Conservation (phyloP, 768 basidiomycete species). For the Serpula lacrymans region DNA sequence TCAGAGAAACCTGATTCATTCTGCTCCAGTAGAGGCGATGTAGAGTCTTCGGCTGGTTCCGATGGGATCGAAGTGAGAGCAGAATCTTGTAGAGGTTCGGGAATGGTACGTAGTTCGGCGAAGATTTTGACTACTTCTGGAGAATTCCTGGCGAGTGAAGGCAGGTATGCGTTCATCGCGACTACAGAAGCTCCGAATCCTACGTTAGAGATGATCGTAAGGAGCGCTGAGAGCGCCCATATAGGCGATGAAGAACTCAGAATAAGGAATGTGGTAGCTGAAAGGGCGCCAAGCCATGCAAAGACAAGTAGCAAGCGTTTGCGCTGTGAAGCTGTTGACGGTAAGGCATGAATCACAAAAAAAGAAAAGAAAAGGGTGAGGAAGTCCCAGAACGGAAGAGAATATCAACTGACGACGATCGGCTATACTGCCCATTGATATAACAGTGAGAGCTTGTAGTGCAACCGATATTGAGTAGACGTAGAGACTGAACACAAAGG, state of each 20-base stretch:
- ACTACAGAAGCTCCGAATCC: conserved; percentile 85
- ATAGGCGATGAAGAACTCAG: conserved; percentile 67
- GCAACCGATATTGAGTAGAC: conserved; percentile 86
- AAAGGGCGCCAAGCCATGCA: conserved; percentile 65
- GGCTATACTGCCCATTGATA: conserved; percentile 90
- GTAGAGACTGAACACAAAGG: conserved; percentile 71
- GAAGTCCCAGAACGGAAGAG: not conserved
- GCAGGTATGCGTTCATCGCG: conserved; percentile 89
- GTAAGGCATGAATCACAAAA: no score
- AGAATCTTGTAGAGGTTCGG: conserved; percentile 15
- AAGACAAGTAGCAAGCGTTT: conserved; percentile 77
- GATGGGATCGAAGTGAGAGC: conserved; percentile 16
- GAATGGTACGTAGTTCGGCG: conserved; percentile 7
- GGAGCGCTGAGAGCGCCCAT: conserved; percentile 65
- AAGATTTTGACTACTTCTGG: conserved; percentile 50
- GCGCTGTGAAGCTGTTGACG: conserved; percentile 55
- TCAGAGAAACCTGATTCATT: no score
- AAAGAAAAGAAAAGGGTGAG: not conserved
- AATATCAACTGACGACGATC: conserved; percentile 83
- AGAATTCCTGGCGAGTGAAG: conserved; percentile 62
- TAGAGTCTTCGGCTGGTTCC: conserved; percentile 23
- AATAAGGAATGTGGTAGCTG: conserved; percentile 68
- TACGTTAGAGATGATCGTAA: conserved; percentile 79
- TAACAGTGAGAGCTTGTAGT: conserved; percentile 89
- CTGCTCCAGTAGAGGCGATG: conserved; percentile 35